A percentile compares a stretch with the other conserved stretches of the same genome.
phyloP scores from a whole-genome alignment of 805 yeast genomes.

The Yamadazyma olivae region DNA sequence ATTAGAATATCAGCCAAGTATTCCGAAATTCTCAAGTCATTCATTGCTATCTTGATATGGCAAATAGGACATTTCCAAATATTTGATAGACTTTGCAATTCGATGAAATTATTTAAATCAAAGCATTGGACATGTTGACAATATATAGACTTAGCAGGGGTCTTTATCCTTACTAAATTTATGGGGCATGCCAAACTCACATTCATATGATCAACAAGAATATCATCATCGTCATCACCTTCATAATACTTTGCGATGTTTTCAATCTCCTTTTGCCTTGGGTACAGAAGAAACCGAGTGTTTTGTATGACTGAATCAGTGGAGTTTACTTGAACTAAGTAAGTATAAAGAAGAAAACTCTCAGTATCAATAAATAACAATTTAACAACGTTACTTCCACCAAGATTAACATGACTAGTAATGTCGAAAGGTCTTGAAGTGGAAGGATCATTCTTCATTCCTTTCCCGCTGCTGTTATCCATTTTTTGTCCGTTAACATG shows the following conservation, averaged over 20 bases:
- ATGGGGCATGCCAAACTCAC: slow-evolving; percentile 78
- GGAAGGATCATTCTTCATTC: slow-evolving; percentile 73
- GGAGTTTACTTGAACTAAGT: slow-evolving; percentile 47
- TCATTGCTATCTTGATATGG: slow-evolving; percentile 45
- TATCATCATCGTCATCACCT: slow-evolving; percentile 51
- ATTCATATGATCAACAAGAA: slow-evolving; percentile 62
- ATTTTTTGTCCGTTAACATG: slow-evolving; percentile 47
- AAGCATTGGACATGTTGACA: slow-evolving; percentile 88
- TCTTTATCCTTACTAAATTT: slow-evolving; percentile 62
- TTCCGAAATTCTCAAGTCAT: slow-evolving; percentile 70
- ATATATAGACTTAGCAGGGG: slow-evolving; percentile 66
- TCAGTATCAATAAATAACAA: slow-evolving; percentile 54
- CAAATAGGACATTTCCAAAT: slow-evolving; percentile 92
- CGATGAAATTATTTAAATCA: slow-evolving; percentile 72
- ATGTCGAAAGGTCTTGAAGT: slow-evolving; percentile 82
- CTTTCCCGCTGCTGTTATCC: slow-evolving; percentile 59
- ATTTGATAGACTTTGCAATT: slow-evolving; percentile 75
- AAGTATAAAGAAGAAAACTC: slow-evolving; percentile 51
- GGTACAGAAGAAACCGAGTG: slow-evolving; percentile 14
- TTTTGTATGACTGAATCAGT: slow-evolving; percentile 19
- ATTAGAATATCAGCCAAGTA: slow-evolving; percentile 63
- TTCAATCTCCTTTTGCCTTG: slow-evolving; percentile 51
- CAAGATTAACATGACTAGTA: slow-evolving; percentile 36
- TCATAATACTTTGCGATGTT: slow-evolving; percentile 35
- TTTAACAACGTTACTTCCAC: slow-evolving; percentile 40